Base-by-base conservation (phyloP, 2,329 filamentous ascomycete species). In the Fusarium sp. region DNA sequence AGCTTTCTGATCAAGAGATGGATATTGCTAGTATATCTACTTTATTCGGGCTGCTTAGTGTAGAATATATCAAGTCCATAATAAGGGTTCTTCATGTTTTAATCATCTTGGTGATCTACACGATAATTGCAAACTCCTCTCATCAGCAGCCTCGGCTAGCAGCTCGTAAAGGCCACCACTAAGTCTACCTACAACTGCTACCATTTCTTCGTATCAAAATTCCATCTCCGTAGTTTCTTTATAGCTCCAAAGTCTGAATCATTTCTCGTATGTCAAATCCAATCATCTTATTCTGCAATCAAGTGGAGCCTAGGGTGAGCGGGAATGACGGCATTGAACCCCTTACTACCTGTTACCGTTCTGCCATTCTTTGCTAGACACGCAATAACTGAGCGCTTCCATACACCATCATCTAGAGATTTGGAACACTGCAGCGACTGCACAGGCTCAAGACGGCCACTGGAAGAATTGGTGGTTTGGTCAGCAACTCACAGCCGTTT, bases 291-390 rank as follows among this genome's bases (percentile, higher is more conserved):
- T 54, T 47, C 56, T 69, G 45, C 41, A 70, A 54, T 32, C 52
- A 55, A 66, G 75, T 75, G 66, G 73, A 39, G 62, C 32, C 51
- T 45, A 68, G 56, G 39, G 44, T 51, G 32, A 51, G 62, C 44
- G 61, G 62, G 61, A 76, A 71, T 72, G 67, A 69, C 68, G 54
- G 54, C 68, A 70, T 61, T 57, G 24, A 59, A 36, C 42, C 62
- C 72, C 67, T 63, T 60, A 57, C 45, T 60, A 57, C 48, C 20
- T 30, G 28, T 30, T 18, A 51, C 22, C 12, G 17, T 34, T 51
- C 30, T 34, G 30, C 30, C 39, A 58, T 39, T 52, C 54, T 41
- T 55, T 47, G 17, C 32, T 32, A 60, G 60, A 59, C 60, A 38
- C 30, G 30, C 61, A 66, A 54, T 51, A 56, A 30, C n/a, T 70